Evolutionary conservation across 306 rosid species (phyloP).

Genomic region (Sechiopsis laciniata): DNA sequence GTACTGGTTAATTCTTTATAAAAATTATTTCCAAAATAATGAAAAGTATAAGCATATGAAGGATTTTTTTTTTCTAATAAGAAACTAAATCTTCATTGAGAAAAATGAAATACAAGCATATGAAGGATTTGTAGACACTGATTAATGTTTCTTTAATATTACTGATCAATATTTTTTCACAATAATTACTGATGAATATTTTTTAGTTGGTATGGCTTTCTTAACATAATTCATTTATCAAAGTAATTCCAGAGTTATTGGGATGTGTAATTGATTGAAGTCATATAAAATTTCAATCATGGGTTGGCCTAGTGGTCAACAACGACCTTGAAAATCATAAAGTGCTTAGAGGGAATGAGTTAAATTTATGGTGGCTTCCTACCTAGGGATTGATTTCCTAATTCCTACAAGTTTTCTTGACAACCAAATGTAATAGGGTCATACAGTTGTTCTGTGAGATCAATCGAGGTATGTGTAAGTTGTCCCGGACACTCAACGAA

Average conservation of each 20-base stretch:
- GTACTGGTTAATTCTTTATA: conserved; percentile 7
- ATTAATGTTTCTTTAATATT: no score
- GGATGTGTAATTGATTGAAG: not conserved
- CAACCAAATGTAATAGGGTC: no score
- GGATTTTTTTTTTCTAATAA: not conserved
- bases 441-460: no score
- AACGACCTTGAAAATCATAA: no score
- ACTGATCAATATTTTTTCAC: not conserved
- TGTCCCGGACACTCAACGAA: no score
- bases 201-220: not conserved
- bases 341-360: no score
- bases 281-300: not conserved
- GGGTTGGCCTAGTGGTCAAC: no score
- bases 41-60: conserved; percentile 15
- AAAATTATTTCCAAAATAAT: conserved; percentile 18
- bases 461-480: no score
- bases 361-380: no score
- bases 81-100: no score
- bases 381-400: no score
- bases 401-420: no score
- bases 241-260: not conserved
- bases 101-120: not conserved
- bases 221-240: not conserved
- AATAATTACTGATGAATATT: not conserved
- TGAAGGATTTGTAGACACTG: not conserved